phyloP scores from a whole-genome alignment of 1,284 basidiomycete species.

The Malassezia restricta region DNA sequence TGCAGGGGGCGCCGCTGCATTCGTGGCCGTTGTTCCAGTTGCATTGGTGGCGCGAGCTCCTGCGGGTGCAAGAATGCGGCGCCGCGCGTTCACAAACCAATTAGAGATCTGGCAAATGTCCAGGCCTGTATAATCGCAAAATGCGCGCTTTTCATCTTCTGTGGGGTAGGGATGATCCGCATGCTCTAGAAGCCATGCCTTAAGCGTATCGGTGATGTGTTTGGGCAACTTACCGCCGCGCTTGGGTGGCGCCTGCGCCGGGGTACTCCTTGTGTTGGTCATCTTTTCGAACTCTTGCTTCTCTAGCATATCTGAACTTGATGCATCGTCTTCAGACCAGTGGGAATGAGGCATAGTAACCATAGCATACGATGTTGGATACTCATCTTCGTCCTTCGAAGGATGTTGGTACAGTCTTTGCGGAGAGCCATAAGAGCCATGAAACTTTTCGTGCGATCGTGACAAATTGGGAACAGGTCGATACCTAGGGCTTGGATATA shows the following conservation, averaged over 20 bases:
- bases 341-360: too few species aligned
- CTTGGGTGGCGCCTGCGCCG: neutral
- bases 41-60: neutral
- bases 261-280: too few species aligned
- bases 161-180: conserved; percentile 78
- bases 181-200: conserved; percentile 77
- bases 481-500: too few species aligned
- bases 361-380: too few species aligned
- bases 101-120: conserved; percentile 65
- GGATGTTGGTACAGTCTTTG: too few species aligned
- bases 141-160: conserved; percentile 76
- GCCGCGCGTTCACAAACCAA: conserved; percentile 41
- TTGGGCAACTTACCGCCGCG: conserved; percentile 74
- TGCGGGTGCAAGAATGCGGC: conserved; percentile 31
- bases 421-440: too few species aligned
- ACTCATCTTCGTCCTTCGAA: too few species aligned
- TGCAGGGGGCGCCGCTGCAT: too few species aligned
- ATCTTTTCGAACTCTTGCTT: neutral
- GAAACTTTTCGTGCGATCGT: too few species aligned
- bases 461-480: too few species aligned
- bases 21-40: too few species aligned
- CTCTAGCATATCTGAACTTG: neutral
- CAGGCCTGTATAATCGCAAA: conserved; percentile 70
- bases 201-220: conserved; percentile 74
- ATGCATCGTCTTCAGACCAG: too few species aligned